Percentiles rank a stretch among this genome's conserved stretches.
These are phyloP conservation scores for Orbilia ellipsospora DNA, from an alignment of 2,329 filamentous ascomycete species.

Conservation along the genomic window DNA sequence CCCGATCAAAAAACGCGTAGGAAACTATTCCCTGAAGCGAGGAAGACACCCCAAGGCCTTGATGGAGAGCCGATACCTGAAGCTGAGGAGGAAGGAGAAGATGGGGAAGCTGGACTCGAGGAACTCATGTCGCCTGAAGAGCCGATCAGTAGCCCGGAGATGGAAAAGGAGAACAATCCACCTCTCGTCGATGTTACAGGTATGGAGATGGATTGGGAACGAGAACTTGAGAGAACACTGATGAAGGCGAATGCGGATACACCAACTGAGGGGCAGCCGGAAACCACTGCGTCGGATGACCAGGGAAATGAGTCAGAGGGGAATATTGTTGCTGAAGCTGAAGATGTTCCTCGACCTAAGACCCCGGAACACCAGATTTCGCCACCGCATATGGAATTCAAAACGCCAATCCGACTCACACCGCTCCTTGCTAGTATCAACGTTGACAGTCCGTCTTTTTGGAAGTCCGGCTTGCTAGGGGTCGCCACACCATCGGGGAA, in stretches of 20 bases:
- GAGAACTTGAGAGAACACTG: slow-evolving; percentile 65
- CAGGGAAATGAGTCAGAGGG: slow-evolving; percentile 16
- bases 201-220: slow-evolving; percentile 66
- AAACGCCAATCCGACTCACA: slow-evolving; percentile 49
- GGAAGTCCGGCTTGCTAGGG: slow-evolving; percentile 49
- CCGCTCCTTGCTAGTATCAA: slow-evolving; percentile 53
- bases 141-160: slow-evolving; percentile 51
- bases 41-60: slow-evolving; percentile 32
- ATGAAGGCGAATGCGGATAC: slow-evolving; percentile 68
- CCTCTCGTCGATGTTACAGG: slow-evolving; percentile 64
- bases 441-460: slow-evolving; percentile 52
- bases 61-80: slow-evolving; percentile 35
- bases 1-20: slow-evolving; percentile 51
- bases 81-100: slow-evolving; percentile 40
- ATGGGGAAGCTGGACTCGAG: slow-evolving; percentile 64
- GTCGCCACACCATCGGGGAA: slow-evolving; percentile 49
- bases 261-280: slow-evolving; percentile 52
- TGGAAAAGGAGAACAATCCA: slow-evolving; percentile 63
- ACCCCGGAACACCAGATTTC: slow-evolving; percentile 43
- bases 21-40: slow-evolving; percentile 51
- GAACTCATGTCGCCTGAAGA: slow-evolving; percentile 62
- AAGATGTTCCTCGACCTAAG: slow-evolving; percentile 31
- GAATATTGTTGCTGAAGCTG: neutral
- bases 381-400: slow-evolving; percentile 38
- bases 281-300: neutral